Evolutionary conservation across 2,329 filamentous ascomycete species (phyloP), one percentile per base, ranked within the genome.

Genomic region (Trichoderma gracile): DNA sequence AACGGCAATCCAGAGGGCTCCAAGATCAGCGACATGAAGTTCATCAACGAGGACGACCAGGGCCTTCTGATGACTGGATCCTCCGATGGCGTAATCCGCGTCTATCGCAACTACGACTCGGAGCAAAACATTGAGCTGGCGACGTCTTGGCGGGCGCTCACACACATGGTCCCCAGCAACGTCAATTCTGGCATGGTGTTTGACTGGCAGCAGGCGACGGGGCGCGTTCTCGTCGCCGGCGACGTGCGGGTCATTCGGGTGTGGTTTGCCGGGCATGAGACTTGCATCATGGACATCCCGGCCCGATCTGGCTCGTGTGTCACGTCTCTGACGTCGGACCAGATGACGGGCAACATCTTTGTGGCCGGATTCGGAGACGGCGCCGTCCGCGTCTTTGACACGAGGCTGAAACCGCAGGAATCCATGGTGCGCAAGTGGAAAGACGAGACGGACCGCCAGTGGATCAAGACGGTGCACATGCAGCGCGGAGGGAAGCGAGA

Each of bases 141-240:
- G 3, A 93, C 94, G 0, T 86, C 92, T 19, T 98, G 96, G 87
- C 88, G 95, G 53, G 95, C 95, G 5, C 79, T 99, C 65, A 96
- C 92, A 14, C 92, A 99, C 77, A 90, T 98, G 74, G 90, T 98
- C 6, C 92, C 93, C 4, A 96, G 92, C 75, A 97, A 94, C 72
- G 90, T 93, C 72, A 96, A 97, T 75, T 93, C 93, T 1, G 95
- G 95, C 23, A 89, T 99, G 78, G 94, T 98, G 27, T 96, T 98
- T 74, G 94, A 99, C 76, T 99, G 95, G 95, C 94, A 98, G 75
- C 95, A 99, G 78, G 93, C 96, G n/a, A 92, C 92, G 70, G 95
- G 95, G 8, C 91, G 92, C 66, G 89, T 96, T 8, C 84, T 99
- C n/a, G 95, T 98, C 38, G 95, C 95, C 12, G 95, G 95, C 50